A percentile compares a stretch with the other conserved stretches of the same genome.
These are phyloP conservation scores for Pyricularia grisea DNA, from an alignment of 2,329 filamentous ascomycete species.

Conservation along the genomic window DNA sequence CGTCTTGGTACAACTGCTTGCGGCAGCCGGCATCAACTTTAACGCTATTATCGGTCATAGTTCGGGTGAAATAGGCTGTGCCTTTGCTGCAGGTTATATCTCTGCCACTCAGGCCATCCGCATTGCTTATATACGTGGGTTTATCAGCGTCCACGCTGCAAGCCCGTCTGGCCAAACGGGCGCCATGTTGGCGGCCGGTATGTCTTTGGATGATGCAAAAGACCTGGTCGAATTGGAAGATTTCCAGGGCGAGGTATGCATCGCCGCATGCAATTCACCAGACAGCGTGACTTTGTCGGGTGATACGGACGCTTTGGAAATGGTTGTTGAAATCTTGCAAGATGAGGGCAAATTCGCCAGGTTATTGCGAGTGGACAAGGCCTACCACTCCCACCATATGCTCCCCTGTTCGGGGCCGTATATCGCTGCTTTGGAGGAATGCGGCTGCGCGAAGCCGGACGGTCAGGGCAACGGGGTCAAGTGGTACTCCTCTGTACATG, in stretches of 20 bases:
- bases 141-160: conserved; percentile 19
- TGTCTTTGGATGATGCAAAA: conserved; percentile 5
- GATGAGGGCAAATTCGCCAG: conserved; percentile 18
- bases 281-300: conserved; percentile 34
- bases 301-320: conserved; percentile 11
- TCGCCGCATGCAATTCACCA: conserved; percentile 22
- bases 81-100: conserved; percentile 22
- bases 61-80: conserved; percentile 24
- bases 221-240: background rate
- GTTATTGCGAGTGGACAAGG: conserved; percentile 25
- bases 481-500: conserved; percentile 26
- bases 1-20: conserved; percentile 19
- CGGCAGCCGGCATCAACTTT: conserved; percentile 14
- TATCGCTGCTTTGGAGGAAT: conserved; percentile 17
- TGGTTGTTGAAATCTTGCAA: conserved; percentile 13
- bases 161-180: conserved; percentile 8
- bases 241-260: conserved; percentile 9
- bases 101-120: conserved; percentile 27
- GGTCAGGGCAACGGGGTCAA: conserved; percentile 13
- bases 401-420: conserved; percentile 22
- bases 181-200: conserved; percentile 32
- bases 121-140: conserved; percentile 31
- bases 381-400: conserved; percentile 33
- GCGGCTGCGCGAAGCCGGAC: conserved; percentile 15
- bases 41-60: conserved; percentile 23